Evolutionary conservation across 129 eudicot species (phyloP).

Genomic region (Pseudognaphalium luteoalbum): DNA sequence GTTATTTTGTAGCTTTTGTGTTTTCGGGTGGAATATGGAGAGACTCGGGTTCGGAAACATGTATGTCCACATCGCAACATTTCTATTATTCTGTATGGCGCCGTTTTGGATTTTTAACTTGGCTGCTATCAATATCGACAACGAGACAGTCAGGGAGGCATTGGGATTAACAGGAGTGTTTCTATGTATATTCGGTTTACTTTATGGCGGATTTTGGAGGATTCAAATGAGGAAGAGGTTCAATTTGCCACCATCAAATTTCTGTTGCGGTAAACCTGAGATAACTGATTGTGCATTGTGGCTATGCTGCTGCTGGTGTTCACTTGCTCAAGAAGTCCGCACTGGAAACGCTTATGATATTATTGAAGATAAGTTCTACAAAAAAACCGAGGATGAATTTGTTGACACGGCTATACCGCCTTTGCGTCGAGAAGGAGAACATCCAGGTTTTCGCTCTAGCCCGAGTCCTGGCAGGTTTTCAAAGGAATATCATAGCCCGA

Average conservation of each 20-base stretch:
- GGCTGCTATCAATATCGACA: slow-evolving; percentile 84
- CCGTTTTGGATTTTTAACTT: slow-evolving; percentile 90
- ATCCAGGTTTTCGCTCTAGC: slow-evolving; percentile 37
- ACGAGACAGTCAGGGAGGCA: slow-evolving; percentile 63
- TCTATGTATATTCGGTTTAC: slow-evolving; percentile 80
- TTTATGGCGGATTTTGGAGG: slow-evolving; percentile 98
- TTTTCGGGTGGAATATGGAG: slow-evolving; percentile 98
- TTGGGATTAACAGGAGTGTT: slow-evolving; percentile 75
- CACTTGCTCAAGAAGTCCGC: slow-evolving; percentile 95
- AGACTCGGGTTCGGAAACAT: slow-evolving; percentile 92
- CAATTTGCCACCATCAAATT: slow-evolving; percentile 61
- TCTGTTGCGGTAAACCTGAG: slow-evolving; percentile 67
- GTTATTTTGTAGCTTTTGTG: slow-evolving; percentile 79
- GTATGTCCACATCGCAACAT: slow-evolving; percentile 94
- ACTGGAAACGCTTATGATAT: slow-evolving; percentile 83
- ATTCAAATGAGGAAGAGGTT: slow-evolving; percentile 95
- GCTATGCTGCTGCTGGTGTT: slow-evolving; percentile 97
- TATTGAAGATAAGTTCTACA: slow-evolving; percentile 65
- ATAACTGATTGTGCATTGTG: slow-evolving; percentile 77
- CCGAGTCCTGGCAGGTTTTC: slow-evolving; percentile 55
- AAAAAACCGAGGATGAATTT: slow-evolving; percentile 34
- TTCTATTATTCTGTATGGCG: slow-evolving; percentile 84
- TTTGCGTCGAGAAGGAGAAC: slow-evolving; percentile 53
- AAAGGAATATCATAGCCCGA: slow-evolving; percentile 35
- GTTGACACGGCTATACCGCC: slow-evolving; percentile 39